Evolutionary conservation across 2,329 filamentous ascomycete genomes (phyloP), one percentile per base, ranked within the genome.

Genomic region (Alternaria burnsii): DNA sequence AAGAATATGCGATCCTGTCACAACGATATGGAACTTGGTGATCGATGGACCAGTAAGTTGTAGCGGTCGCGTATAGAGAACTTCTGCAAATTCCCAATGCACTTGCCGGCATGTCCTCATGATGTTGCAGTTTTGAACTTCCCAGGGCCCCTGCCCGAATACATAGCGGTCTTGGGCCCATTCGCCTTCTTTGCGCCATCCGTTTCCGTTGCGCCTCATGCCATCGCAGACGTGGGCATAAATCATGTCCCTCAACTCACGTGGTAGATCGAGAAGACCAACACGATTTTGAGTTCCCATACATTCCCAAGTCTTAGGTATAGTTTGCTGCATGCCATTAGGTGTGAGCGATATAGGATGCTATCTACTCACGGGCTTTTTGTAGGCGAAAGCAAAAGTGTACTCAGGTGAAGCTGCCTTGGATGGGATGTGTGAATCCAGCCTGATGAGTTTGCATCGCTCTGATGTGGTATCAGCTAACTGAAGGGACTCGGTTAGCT

Each of bases 241-340:
- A 18, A 41, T 30, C 32, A 52, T 52, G 34, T 52, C 50, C 12
- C 50, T 52, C 3, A 52, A 3, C 36, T 52, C 50, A 11, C 34
- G 50, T 10, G 50, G 34, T 20, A 41, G 50, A 30, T 52, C 34
- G 22, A 52, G 36, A 8, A 52, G 38, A 3, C 50, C 4, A 22
- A n/a, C 7, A 14, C 22, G 22, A 12, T 41, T 26, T 8, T 52
- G 16, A 5, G 16, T n/a, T 24, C 18, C 46, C 46, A 26, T 26
- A 9, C 5, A 7, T n/a, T 26, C 32, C 32, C 36, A 52, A 3
- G 36, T 26, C 16, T 50, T 36, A 14, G 32, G 46, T 26, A 50
- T 50, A 4, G 46, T 9, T 8, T 2, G 1, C 46, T 50, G 30
- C 10, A 3, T 38, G 7, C 16, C 2, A 30, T 50, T n/a, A 50